These are phyloP conservation scores for Protostelium mycophagum DNA, from an alignment of 78 protist species.

Conservation along the genomic window DNA sequence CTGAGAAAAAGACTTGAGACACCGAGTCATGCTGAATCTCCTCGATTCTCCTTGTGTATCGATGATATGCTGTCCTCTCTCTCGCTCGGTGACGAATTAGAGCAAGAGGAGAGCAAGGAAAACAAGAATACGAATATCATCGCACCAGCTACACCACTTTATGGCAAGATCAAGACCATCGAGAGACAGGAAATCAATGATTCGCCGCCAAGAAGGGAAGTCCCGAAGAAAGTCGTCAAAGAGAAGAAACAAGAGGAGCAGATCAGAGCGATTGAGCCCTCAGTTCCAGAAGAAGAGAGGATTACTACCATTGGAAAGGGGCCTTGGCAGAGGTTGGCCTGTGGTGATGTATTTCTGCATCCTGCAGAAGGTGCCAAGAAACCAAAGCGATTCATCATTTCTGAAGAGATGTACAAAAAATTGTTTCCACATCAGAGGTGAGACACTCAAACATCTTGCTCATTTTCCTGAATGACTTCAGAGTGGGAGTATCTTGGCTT, in stretches of 20 bases:
- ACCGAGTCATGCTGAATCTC: not conserved
- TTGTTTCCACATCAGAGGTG: slow-evolving; percentile 3
- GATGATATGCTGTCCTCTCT: not conserved
- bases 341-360: not conserved
- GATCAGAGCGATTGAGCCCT: not conserved
- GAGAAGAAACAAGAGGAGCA: not conserved
- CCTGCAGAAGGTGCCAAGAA: not conserved
- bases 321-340: not conserved
- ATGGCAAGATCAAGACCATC: not conserved
- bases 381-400: slow-evolving; percentile 25
- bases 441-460: not conserved
- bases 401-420: not conserved
- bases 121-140: no score
- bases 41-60: not conserved
- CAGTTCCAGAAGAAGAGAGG: not conserved
- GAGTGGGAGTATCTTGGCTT: slow-evolving; percentile 49
- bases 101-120: not conserved
- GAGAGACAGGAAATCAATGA: not conserved
- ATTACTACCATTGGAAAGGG: slow-evolving; percentile 19
- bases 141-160: not conserved
- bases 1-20: not conserved
- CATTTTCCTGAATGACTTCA: not conserved
- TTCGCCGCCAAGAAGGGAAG: not conserved
- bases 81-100: not conserved
- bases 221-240: slow-evolving; percentile 1